Base-by-base conservation (phyloP, 2,329 filamentous ascomycete genomes). In the Juglanconis sp. region DNA sequence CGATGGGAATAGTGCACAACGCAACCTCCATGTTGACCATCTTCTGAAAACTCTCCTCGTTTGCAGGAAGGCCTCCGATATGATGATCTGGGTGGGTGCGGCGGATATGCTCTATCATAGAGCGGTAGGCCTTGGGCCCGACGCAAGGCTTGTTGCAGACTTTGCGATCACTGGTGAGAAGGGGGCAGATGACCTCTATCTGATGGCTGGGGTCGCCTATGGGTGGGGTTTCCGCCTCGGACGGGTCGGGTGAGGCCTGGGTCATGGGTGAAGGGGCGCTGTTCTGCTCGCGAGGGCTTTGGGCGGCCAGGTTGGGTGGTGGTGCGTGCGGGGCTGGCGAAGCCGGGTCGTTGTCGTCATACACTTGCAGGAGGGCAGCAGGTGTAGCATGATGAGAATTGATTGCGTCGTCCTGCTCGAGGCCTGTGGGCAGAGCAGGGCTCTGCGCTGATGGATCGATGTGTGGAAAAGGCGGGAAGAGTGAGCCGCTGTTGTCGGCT, bases 101-200 rank as follows among this genome's bases (percentile, higher is more conserved):
- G 70, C 95, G 91, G 71, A 99, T 98, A 73, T 99, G 95, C 84
- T 99, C 95, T 78, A 98, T 95, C 92, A 99, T 98, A 65, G 94
- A 98, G 75, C 95, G 92, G 79, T 93, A 99, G 13, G 61, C 58
- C 32, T 63, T 61, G 3, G 50, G 54, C 35, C 57, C 61, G 13
- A 35, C 53, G 50, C 61, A 63, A n/a, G 53, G 53, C 15, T 63
- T 63, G 32, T 51, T 51, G 31, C 61, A 63, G 36, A 47, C 8
- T 15, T 52, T 54, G 24, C 61, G 57, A 35, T 60, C 61, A 13
- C 31, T 50, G 11, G 40, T 35, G 5, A 42, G 53, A 15, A 63
- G 54, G 34, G 61, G 61, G 50, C 61, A 63, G 34, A 60, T 51
- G 9, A 63, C 57, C 40, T 56, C 53, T 8, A 60, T 56, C 31